Conservation (phyloP, 129 eudicot species). For the Flaveria robusta region DNA sequence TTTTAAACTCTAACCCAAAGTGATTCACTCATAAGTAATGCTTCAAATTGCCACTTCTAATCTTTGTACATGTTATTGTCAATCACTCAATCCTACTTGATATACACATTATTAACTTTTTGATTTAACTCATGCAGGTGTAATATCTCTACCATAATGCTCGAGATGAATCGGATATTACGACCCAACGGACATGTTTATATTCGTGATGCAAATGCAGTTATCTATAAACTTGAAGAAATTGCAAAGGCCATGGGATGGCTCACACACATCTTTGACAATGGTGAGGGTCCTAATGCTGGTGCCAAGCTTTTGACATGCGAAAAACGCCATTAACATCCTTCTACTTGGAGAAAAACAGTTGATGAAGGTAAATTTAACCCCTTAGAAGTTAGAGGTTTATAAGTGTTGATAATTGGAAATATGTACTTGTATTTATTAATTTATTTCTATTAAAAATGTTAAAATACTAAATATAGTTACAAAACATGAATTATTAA, state of each 20-base stretch:
- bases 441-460: background rate
- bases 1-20: background rate
- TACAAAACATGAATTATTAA: background rate
- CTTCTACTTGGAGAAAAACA: slow-evolving; percentile 1
- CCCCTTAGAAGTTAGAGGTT: background rate
- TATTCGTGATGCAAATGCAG: slow-evolving; percentile 56
- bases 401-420: background rate
- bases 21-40: background rate
- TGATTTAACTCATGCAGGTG: slow-evolving; percentile 47
- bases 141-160: slow-evolving; percentile 70
- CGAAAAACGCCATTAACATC: slow-evolving; percentile 58
- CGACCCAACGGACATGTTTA: slow-evolving; percentile 79
- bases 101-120: background rate
- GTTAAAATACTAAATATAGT: background rate
- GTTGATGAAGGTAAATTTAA: slow-evolving; percentile 21
- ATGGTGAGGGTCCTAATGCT: slow-evolving; percentile 83
- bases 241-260: slow-evolving; percentile 79
- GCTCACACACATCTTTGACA: slow-evolving; percentile 56
- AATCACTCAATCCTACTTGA: too few relatives aligned
- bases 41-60: background rate
- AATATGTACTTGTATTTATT: slow-evolving; percentile 9
- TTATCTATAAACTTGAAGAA: slow-evolving; percentile 58
- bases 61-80: background rate
- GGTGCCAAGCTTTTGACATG: slow-evolving; percentile 75
- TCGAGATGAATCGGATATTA: slow-evolving; percentile 73